Evolutionary conservation across 805 yeast genomes (phyloP).

Genomic region (Starmerella gropengiesseri): DNA sequence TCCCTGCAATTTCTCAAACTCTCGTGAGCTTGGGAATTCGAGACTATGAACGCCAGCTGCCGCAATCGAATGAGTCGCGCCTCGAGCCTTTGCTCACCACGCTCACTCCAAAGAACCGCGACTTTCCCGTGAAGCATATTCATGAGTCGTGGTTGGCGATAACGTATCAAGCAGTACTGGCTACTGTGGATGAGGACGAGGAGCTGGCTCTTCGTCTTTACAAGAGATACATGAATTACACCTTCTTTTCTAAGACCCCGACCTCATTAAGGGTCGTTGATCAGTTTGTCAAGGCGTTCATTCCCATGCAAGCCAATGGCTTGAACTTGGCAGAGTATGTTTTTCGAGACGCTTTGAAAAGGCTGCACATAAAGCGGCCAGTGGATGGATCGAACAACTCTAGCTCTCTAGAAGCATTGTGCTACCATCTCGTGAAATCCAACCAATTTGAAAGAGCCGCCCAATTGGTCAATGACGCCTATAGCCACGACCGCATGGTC

Average conservation of each 20-base stretch:
- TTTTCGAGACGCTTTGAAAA: conserved; percentile 16
- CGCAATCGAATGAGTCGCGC: neutral
- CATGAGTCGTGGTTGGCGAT: conserved; percentile 23
- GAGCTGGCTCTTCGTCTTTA: conserved; percentile 16
- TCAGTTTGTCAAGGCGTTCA: conserved; percentile 23
- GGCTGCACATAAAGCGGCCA: conserved; percentile 11
- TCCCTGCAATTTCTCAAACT: conserved; percentile 18
- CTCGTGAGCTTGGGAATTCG: conserved; percentile 19
- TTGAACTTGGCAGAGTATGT: conserved; percentile 21
- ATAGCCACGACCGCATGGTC: conserved; percentile 1
- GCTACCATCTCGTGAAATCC: conserved; percentile 8
- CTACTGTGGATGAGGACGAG: conserved; percentile 17
- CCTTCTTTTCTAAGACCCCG: neutral
- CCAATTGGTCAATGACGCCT: conserved; percentile 15
- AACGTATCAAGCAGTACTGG: conserved; percentile 25
- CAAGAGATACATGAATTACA: conserved; percentile 13
- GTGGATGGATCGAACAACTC: conserved; percentile 15
- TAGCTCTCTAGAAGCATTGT: conserved; percentile 18
- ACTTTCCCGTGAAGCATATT: conserved; percentile 1
- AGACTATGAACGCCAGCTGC: conserved; percentile 5
- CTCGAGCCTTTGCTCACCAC: neutral
- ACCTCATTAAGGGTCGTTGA: conserved; percentile 20
- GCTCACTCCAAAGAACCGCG: conserved; percentile 4
- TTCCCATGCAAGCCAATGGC: conserved; percentile 8
- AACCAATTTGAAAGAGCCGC: conserved; percentile 20